These are phyloP conservation scores for Phytophthora aleatoria DNA, from an alignment of 352 stramenopile genomes.

Conservation along the genomic window DNA sequence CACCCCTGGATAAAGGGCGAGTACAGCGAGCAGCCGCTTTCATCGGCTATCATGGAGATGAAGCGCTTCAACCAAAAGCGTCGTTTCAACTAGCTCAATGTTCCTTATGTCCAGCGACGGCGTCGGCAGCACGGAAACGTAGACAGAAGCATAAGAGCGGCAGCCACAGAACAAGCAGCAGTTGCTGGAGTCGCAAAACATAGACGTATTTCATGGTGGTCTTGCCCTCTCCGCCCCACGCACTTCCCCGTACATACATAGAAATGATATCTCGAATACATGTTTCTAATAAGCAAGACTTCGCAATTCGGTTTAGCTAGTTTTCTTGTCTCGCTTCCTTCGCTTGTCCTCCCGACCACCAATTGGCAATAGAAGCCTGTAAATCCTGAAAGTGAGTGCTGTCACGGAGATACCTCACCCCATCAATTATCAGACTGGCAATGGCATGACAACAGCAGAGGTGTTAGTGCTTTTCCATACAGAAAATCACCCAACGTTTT, in stretches of 20 bases:
- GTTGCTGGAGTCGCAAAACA: constrained; percentile 39
- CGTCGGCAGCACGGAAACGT: constrained; percentile 20
- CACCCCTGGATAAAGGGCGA: constrained; percentile 89
- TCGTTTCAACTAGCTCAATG: constrained; percentile 70
- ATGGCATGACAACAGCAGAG: not conserved
- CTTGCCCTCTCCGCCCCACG: constrained; percentile 29
- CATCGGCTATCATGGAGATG: constrained; percentile 87
- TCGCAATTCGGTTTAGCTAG: not conserved
- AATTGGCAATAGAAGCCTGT: constrained; percentile 39
- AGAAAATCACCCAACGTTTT: not conserved
- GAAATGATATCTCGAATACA: constrained; percentile 49
- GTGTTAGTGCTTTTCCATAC: constrained; percentile 12
- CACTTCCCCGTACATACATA: constrained; percentile 38
- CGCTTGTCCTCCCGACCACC: constrained; percentile 40
- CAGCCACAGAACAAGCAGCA: constrained; percentile 27
- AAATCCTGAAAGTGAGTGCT: constrained; percentile 65
- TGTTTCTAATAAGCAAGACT: constrained; percentile 31
- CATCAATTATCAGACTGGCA: constrained; percentile 57
- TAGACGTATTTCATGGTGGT: constrained; percentile 53
- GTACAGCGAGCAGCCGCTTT: constrained; percentile 80
- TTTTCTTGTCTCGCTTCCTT: constrained; percentile 9
- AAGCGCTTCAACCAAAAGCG: constrained; percentile 91
- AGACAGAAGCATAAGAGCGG: constrained; percentile 28
- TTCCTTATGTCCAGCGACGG: constrained; percentile 30
- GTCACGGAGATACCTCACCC: constrained; percentile 53